Evolutionary conservation across 1,139 yeast genomes (phyloP), one percentile per base, ranked within the genome.

Genomic region (Lodderomyces theae): DNA sequence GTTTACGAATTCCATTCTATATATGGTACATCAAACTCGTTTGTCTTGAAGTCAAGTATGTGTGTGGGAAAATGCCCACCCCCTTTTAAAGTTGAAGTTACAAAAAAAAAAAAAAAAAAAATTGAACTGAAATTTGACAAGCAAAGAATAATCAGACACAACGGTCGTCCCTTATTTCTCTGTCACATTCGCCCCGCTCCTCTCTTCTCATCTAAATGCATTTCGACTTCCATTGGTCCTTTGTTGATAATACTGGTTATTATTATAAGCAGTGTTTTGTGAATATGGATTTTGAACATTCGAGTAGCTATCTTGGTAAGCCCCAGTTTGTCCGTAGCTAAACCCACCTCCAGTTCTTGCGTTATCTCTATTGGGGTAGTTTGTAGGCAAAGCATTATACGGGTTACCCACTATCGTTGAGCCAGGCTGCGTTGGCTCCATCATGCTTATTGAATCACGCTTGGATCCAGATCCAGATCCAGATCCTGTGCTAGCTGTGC

Each of bases 371-470:
- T 23, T 15, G 15, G 38, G 18, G 7, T 33, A 33, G 22, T 22
- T 28, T 31, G 37, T 35, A 28, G 43, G 43, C 12, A 40, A 31
- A 9, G 66, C 74, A 45, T 61, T 61, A 24, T 58, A 53, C 6
- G 75, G 67, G 47, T 70, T 66, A 1, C 77, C 77, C 3, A 64
- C 70, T 22, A 72, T 68, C 2, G 38, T 35, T 16, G 74, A 67
- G 3, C 66, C 54, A 7, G 74, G 76, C 45, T 70, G 67, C 4
- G 73, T 70, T 16, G 77, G 74, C 47, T 69, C 74, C 44, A 39
- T 61, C 41, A 55, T 54, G 45, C 58, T 62, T 40, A 59, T 60
- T 13, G 71, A 64, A 37, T 64, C 66, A 48, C 72, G 57, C 46
- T 63, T 62, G 15, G 55, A 50, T 19, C 22, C 8, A 19, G 22